Conservation (phyloP, 2,329 filamentous ascomycete species). For the Fusarium falciforme region DNA sequence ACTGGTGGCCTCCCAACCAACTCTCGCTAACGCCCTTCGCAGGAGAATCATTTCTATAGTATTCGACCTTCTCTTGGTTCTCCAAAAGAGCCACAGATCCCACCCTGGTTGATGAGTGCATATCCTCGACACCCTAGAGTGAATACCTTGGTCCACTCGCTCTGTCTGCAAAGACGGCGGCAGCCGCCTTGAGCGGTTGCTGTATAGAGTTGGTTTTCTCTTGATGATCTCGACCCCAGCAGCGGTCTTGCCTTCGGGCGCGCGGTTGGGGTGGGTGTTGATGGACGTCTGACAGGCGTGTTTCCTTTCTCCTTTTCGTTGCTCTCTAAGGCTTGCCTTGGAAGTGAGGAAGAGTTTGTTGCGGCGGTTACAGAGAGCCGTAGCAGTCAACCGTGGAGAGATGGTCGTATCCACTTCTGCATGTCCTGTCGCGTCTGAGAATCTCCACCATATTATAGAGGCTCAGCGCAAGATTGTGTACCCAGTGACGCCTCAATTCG, state of each 20-base stretch:
- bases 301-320: slow-evolving; percentile 68
- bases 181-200: slow-evolving; percentile 46
- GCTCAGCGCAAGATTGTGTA: no score
- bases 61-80: slow-evolving; percentile 92
- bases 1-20: neutral
- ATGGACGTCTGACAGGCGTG: slow-evolving; percentile 88
- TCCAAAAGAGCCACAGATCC: slow-evolving; percentile 92
- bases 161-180: slow-evolving; percentile 66
- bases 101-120: slow-evolving; percentile 64
- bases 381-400: neutral
- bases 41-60: slow-evolving; percentile 98
- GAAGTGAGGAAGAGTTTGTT: slow-evolving; percentile 62
- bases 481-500: no score
- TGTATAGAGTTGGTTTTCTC: slow-evolving; percentile 66
- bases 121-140: slow-evolving; percentile 76
- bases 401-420: neutral
- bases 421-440: no score
- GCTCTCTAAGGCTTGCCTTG: slow-evolving; percentile 57
- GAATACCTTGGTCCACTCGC: slow-evolving; percentile 45
- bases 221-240: slow-evolving; percentile 92
- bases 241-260: slow-evolving; percentile 80
- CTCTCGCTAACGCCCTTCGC: neutral
- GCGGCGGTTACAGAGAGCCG: no score
- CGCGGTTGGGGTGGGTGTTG: slow-evolving; percentile 81
- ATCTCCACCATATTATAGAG: neutral